Base-by-base conservation (phyloP, 2,329 filamentous ascomycete genomes). In the Westerdykella ornata region DNA sequence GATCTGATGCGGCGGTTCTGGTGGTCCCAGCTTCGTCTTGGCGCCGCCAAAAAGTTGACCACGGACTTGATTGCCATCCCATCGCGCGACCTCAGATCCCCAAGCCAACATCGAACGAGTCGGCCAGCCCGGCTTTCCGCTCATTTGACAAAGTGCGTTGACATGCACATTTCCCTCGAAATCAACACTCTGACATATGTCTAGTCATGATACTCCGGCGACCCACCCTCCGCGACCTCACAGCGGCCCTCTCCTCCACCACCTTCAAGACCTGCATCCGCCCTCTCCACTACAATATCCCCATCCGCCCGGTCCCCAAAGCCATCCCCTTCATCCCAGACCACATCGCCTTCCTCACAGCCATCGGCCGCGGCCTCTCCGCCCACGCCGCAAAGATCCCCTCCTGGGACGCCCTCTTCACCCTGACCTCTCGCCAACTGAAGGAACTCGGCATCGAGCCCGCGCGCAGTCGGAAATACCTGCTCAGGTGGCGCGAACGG, bases 371-470 rank as follows among this genome's bases (percentile, higher is more conserved):
- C 49, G 82, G 82, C 55, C 80, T 96, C 56, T 81, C 77, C 59
- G 80, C 84, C 60, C 87, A 96, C 71, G 78, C 84, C 37, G 74
- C 79, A 68, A 97, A 97, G 68, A 87, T 98, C 56, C 81, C 85
- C 2, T 83, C 84, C 9, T 97, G 92, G 92, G 84, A 92, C 39
- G 79, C 86, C 5, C 80, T 98, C 35, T 97, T 97, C 75, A 82
- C 82, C 35, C 74, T 92, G 49, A 82, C 80, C 16, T 88, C 86
- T 14, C 66, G 74, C 34, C 82, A 97, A 68, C 75, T 98, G 51
- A 81, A 82, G 51, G 62, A 90, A 54, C 75, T 92, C 14, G 90
- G 92, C 42, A 76, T 97, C 48, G 90, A 97, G 64, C 88, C 88
- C 12, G 78, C 90, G 14, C 82, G 90, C 34, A 78, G 80, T 51